These are phyloP conservation scores for Porpolomopsis calyptriformis DNA, from an alignment of 768 basidiomycete genomes.

Conservation along the genomic window DNA sequence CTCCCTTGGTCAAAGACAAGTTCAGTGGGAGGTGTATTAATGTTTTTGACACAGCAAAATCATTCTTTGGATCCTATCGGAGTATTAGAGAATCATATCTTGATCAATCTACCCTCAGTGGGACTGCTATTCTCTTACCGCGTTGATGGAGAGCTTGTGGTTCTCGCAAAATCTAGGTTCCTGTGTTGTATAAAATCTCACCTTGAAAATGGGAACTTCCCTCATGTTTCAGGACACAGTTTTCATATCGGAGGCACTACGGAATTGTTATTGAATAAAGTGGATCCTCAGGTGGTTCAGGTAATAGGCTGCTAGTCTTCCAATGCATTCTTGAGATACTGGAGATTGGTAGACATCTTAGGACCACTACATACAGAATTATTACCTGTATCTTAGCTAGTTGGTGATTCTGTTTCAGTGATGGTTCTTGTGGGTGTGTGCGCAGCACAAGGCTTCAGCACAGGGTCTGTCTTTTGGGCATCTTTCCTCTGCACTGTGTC, in stretches of 20 bases:
- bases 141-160: not conserved
- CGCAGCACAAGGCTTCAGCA: no score
- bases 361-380: no score
- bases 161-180: constrained; percentile 13
- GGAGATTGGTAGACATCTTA: no score
- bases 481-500: no score
- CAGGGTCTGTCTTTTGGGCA: no score
- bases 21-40: constrained; percentile 10
- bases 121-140: constrained; percentile 13
- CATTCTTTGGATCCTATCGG: constrained; percentile 14
- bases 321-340: no score
- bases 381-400: no score
- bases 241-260: constrained; percentile 30
- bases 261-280: constrained; percentile 14
- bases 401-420: no score
- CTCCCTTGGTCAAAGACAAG: constrained; percentile 20
- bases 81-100: constrained; percentile 9
- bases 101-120: not conserved
- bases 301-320: no score
- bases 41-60: constrained; percentile 12
- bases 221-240: constrained; percentile 17
- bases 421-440: no score
- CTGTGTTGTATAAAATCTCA: constrained; percentile 16
- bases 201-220: constrained; percentile 5
- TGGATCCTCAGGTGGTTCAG: not conserved